Evolutionary conservation across 164 flowering plant species (phyloP), one percentile per base, ranked within the genome.

Genomic region (Stephania cephalantha): DNA sequence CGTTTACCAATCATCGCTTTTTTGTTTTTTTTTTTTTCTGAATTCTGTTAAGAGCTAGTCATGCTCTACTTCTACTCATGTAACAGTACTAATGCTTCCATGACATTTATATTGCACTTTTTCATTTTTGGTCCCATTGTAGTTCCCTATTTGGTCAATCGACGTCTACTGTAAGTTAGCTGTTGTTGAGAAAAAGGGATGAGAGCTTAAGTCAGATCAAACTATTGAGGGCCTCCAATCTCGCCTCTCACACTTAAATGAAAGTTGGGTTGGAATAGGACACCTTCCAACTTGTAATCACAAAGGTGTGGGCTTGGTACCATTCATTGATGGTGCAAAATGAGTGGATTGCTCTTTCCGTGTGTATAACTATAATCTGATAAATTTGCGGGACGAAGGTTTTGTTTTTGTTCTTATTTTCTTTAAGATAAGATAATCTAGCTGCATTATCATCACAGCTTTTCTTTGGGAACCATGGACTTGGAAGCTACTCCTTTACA

Each of bases 21-120:
- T 25, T 25, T 25, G 0, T 25, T 2, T 50, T 29, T 6, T 35
- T 31, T 29, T 15, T 13, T 29, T 68, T 17, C 15, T 1, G 42
- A 4, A 35, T 35, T 35, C 42, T 35, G 4, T 35, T 35, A 35
- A 35, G 3, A 50, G n/a, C 15, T 13, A 42, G 58, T 75, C 68
- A 22, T 69, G 31, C n/a, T 72, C 48, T 31, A 29, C 42, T 72
- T 67, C 48, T 55, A 29, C 42, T 72, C 74, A 66, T 46, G 63
- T 20, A 42, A 12, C 42, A 35, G 42, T 67, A 35, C 64, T 55
- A 50, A 22, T 50, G 6, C 45, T 30, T 71, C 50, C 35, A 64
- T 31, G 48, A 17, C 12, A 46, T 61, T 9, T 17, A 65, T 20
- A 9, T 58, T 50, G 15, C 20, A 15, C 18, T 2, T n/a, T 29